Conservation (phyloP, 805 yeast species). For the Kazachstania psychrophila region DNA sequence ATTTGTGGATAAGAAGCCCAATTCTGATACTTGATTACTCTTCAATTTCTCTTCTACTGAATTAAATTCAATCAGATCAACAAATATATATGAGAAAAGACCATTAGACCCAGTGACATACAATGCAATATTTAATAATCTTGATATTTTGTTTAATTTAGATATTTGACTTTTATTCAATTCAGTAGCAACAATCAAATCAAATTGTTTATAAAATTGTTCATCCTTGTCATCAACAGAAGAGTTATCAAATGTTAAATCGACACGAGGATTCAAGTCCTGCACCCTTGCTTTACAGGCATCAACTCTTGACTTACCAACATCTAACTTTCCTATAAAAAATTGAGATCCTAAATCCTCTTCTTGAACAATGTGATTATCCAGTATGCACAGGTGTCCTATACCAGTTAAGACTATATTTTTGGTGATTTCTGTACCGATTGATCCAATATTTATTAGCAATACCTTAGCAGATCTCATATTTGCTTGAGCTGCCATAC, state of each 20-base stretch:
- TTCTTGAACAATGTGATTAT: constrained; percentile 42
- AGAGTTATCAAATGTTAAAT: constrained; percentile 37
- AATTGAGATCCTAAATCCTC: constrained; percentile 70
- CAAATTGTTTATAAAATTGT: constrained; percentile 45
- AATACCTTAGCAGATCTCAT: constrained; percentile 66
- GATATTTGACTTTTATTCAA: constrained; percentile 34
- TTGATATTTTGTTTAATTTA: constrained; percentile 45
- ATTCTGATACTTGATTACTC: constrained; percentile 36
- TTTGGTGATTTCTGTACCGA: constrained; percentile 76
- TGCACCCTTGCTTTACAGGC: constrained; percentile 48
- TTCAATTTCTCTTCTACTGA: constrained; percentile 45
- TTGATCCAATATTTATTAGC: constrained; percentile 62
- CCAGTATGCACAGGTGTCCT: constrained; percentile 66
- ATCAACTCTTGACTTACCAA: constrained; percentile 49
- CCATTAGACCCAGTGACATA: constrained; percentile 69
- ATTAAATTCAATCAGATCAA: constrained; percentile 62
- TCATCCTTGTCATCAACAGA: constrained; percentile 18
- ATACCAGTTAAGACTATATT: constrained; percentile 84
- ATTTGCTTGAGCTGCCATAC: constrained; percentile 76
- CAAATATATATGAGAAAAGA: constrained; percentile 69
- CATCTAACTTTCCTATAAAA: constrained; percentile 46
- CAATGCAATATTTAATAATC: constrained; percentile 52
- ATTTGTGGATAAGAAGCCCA: constrained; percentile 40
- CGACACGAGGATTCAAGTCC: constrained; percentile 75
- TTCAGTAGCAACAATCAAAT: constrained; percentile 71